Evolutionary conservation across 306 rosid genomes (phyloP), one percentile per base, ranked within the genome.

Genomic region (Senna tora): DNA sequence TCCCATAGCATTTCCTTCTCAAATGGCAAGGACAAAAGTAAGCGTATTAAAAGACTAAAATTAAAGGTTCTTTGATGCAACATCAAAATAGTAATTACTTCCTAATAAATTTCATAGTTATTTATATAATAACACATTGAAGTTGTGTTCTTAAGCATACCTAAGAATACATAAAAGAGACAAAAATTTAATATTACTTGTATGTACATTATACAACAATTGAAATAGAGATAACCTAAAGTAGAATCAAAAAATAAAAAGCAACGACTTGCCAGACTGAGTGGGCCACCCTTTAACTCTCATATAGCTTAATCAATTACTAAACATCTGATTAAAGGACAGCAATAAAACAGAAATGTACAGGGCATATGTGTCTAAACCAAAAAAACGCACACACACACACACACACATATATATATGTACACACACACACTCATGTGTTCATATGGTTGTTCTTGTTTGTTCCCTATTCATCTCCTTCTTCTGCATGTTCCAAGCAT

Each of bases 311-410:
- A 59, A 34, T 16, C 3, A 59, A 59, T 4, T 7, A 41, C 13
- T 4, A 15, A 59, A 9, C 16, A 33, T 33, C 0, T 3, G 14
- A 34, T 9, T 33, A 7, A 34, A 32, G 6, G 21, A 58, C 64
- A 15, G 2, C 12, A 59, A 59, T 33, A 39, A 33, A 33, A 59
- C 65, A 33, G 45, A n/a, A 59, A 33, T 13, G 43, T 4, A 3
- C 14, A 34, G 65, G 45, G 45, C 65, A 59, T 33, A 33, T n/a
- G 46, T 9, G 67, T 17, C 67, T 49, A 61, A 61, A 38, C 10
- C 16, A 1, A 54, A 54, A n/a, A n/a, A n/a, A n/a, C n/a, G n/a
- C n/a, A n/a, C n/a, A n/a, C n/a, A 54, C 34, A 54, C 34, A 25
- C 60, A 22, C 34, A 30, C n/a, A 38, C 4, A 38, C 25, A 61